Evolutionary conservation across 176 grass and related monocot species (phyloP).

Genomic region (Cenchrus purpureus): DNA sequence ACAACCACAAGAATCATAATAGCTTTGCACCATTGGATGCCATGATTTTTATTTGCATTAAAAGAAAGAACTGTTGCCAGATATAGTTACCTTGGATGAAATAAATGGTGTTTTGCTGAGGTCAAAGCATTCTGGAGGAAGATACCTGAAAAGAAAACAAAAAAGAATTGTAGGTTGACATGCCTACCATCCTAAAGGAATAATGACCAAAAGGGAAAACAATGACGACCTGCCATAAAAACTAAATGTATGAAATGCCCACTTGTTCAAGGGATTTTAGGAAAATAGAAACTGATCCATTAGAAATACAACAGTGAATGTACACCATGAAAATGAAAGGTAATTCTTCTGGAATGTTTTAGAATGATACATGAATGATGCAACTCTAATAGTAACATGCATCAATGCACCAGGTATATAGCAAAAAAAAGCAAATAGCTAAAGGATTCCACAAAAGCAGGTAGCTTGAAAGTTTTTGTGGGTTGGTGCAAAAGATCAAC

Average conservation of each 20-base stretch:
- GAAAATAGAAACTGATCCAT: background rate
- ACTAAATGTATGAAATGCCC: background rate
- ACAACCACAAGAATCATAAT: slow-evolving; percentile 14
- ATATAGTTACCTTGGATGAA: slow-evolving; percentile 87
- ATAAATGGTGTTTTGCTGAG: slow-evolving; percentile 96
- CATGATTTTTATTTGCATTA: background rate
- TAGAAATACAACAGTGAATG: background rate
- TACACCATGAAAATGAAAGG: slow-evolving; percentile 2
- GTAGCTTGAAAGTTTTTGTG: background rate
- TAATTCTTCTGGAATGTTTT: slow-evolving; percentile 29
- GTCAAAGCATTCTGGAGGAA: slow-evolving; percentile 98
- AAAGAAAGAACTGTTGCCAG: slow-evolving; percentile 31
- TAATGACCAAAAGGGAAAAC: slow-evolving; percentile 8
- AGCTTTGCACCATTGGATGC: slow-evolving; percentile 1
- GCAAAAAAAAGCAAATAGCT: slow-evolving; percentile 32
- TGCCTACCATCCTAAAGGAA: slow-evolving; percentile 16
- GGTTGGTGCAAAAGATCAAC: slow-evolving; percentile 29
- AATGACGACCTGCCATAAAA: background rate
- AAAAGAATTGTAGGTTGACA: slow-evolving; percentile 6
- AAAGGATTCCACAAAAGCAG: slow-evolving; percentile 36
- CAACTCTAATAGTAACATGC: background rate
- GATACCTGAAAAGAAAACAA: slow-evolving; percentile 75
- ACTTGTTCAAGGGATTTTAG: background rate
- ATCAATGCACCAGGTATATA: slow-evolving; percentile 32
- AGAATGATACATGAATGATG: slow-evolving; percentile 18